Percentiles rank a stretch among this genome's conserved stretches.
These are phyloP conservation scores for Haplosporangium gracile DNA, from an alignment of 192 early-diverging fungal genomes.

Conservation along the genomic window DNA sequence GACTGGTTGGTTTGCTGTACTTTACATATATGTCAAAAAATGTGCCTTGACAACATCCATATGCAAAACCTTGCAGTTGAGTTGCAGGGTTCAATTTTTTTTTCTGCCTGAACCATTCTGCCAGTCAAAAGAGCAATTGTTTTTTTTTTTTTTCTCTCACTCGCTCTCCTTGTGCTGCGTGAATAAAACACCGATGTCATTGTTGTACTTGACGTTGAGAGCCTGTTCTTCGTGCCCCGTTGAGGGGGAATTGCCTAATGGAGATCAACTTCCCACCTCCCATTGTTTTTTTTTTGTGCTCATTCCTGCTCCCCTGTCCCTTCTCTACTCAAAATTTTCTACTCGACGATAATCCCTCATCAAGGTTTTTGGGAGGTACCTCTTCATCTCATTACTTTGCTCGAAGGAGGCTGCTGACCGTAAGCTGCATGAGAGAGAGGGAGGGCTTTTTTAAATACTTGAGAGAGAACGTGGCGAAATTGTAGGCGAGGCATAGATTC, in stretches of 20 bases:
- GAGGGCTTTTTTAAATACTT: too few relatives aligned
- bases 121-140: not conserved
- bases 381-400: too few relatives aligned
- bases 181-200: not conserved
- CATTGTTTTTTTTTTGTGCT: not conserved
- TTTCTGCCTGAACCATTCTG: constrained; percentile 12
- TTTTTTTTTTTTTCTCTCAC: not conserved
- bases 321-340: too few relatives aligned
- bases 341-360: too few relatives aligned
- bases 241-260: not conserved
- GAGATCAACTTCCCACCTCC: not conserved
- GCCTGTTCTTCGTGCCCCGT: not conserved
- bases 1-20: not conserved
- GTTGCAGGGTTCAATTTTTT: not conserved
- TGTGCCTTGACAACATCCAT: not conserved
- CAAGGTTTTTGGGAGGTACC: too few relatives aligned
- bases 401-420: too few relatives aligned
- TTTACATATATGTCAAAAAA: too few relatives aligned
- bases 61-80: not conserved
- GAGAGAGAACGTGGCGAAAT: not conserved
- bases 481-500: not conserved
- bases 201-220: not conserved
- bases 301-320: not conserved
- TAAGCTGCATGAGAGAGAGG: too few relatives aligned
- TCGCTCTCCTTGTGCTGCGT: not conserved